Percentiles rank a stretch among this genome's conserved stretches.
Conservation (phyloP, 2,329 filamentous ascomycete genomes). For the Corniculantispora saksenae region DNA sequence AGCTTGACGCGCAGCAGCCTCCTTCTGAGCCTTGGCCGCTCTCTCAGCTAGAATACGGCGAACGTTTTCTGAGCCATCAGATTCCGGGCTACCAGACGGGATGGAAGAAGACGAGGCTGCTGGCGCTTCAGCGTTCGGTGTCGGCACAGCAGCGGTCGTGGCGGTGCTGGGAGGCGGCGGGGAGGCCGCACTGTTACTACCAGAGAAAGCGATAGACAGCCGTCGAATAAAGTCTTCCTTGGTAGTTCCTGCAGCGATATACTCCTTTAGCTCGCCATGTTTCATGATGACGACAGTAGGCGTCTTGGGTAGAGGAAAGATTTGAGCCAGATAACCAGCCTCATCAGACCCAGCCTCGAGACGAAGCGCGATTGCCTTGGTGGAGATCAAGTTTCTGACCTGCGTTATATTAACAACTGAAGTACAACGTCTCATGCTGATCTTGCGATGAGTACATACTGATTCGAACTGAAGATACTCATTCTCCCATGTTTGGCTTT, state of each 20-base stretch:
- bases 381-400: slow-evolving; percentile 57
- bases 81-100: slow-evolving; percentile 26
- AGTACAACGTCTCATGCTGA: not conserved
- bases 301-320: slow-evolving; percentile 77
- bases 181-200: not conserved
- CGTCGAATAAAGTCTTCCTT: slow-evolving; percentile 66
- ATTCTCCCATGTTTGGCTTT: slow-evolving; percentile 72
- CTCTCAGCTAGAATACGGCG: slow-evolving; percentile 51
- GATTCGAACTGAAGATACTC: slow-evolving; percentile 62
- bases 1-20: slow-evolving; percentile 46
- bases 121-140: slow-evolving; percentile 15
- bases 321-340: slow-evolving; percentile 76
- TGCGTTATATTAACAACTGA: slow-evolving; percentile 32
- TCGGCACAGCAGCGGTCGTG: slow-evolving; percentile 13
- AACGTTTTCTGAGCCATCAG: slow-evolving; percentile 36
- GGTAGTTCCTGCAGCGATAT: slow-evolving; percentile 64
- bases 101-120: slow-evolving; percentile 24
- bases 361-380: slow-evolving; percentile 68
- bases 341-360: slow-evolving; percentile 75
- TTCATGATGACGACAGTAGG: slow-evolving; percentile 80
- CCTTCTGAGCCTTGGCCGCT: slow-evolving; percentile 44
- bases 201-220: slow-evolving; percentile 35
- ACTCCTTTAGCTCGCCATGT: slow-evolving; percentile 76
- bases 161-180: slow-evolving; percentile 19
- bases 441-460: slow-evolving; percentile 41